These are phyloP conservation scores for Rusavskia elegans DNA, from an alignment of 495 filamentous ascomycete genomes.

Conservation along the genomic window DNA sequence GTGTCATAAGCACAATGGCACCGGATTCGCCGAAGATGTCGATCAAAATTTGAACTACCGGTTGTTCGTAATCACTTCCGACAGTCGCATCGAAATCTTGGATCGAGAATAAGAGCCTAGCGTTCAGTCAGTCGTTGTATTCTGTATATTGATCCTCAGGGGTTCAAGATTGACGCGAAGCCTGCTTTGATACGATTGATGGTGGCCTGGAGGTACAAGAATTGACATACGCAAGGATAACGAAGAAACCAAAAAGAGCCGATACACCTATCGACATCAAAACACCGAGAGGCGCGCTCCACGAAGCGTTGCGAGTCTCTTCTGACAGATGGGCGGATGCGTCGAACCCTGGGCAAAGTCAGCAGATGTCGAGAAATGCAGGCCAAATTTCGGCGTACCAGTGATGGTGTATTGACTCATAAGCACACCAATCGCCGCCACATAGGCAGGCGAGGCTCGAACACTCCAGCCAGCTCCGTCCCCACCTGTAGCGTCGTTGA, in stretches of 20 bases:
- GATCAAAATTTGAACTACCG: conserved; percentile 40
- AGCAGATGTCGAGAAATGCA: neutral
- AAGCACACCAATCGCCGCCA: conserved; percentile 36
- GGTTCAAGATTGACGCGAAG: too few species aligned
- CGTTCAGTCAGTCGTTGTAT: neutral
- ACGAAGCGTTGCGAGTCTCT: conserved; percentile 42
- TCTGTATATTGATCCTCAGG: too few species aligned
- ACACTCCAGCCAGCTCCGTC: conserved; percentile 30
- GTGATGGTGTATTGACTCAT: conserved; percentile 38
- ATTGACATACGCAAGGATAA: conserved; percentile 25
- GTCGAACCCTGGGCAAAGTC: conserved; percentile 27
- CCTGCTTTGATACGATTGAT: neutral
- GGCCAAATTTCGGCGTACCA: neutral
- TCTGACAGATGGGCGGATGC: conserved; percentile 43
- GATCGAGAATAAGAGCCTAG: conserved; percentile 37
- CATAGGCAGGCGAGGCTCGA: conserved; percentile 37
- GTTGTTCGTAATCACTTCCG: conserved; percentile 26
- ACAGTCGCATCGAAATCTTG: conserved; percentile 36
- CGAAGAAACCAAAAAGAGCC: conserved; percentile 47
- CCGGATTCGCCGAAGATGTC: conserved; percentile 39
- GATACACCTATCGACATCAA: conserved; percentile 41
- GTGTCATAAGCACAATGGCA: conserved; percentile 36
- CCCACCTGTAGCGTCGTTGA: conserved; percentile 34
- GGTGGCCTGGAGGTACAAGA: neutral
- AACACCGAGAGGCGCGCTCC: conserved; percentile 45